Conservation (phyloP, 495 filamentous ascomycete species). For the Trichoderma gamsii region DNA sequence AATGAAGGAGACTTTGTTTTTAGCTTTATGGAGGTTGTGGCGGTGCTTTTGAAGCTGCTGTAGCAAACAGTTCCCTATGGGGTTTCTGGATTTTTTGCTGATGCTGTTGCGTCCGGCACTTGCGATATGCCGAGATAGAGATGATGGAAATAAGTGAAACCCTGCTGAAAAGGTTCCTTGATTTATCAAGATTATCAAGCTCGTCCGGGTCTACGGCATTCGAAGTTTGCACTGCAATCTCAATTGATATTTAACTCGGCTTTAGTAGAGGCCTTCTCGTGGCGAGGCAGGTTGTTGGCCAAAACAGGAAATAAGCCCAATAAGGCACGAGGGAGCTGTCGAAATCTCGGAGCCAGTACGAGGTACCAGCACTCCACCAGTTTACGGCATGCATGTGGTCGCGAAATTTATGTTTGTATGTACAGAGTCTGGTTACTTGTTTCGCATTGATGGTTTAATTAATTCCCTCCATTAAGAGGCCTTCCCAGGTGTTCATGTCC, state of each 20-base stretch:
- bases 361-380: not conserved
- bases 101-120: not conserved
- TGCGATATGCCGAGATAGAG: not conserved
- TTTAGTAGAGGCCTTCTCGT: not conserved
- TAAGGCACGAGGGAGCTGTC: not conserved
- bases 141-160: too few species aligned
- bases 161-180: too few species aligned
- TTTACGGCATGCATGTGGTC: not conserved
- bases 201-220: too few species aligned
- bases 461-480: too few species aligned
- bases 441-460: too few species aligned
- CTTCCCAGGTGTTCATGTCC: too few species aligned
- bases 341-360: not conserved
- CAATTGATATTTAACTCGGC: too few species aligned
- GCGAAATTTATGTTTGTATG: not conserved
- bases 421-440: too few species aligned
- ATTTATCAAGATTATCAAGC: too few species aligned
- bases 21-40: not conserved
- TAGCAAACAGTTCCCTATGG: not conserved
- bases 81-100: not conserved
- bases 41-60: not conserved
- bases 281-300: not conserved
- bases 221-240: not conserved
- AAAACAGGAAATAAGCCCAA: not conserved
- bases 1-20: not conserved